phyloP scores from a whole-genome alignment of 495 filamentous ascomycete genomes.

The Articulospora tetracladia region DNA sequence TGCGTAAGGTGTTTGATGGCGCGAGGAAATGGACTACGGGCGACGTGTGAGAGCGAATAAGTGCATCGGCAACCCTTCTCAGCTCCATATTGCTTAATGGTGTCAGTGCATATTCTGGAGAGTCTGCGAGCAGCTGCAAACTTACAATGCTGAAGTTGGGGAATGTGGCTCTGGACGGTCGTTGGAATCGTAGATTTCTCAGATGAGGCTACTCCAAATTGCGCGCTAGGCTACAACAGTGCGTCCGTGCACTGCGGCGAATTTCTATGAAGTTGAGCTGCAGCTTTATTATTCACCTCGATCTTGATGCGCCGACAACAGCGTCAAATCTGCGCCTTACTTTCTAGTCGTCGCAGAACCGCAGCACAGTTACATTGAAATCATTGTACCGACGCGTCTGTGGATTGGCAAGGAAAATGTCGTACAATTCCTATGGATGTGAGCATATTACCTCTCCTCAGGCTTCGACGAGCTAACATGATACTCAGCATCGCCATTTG shows the following conservation, averaged over 20 bases:
- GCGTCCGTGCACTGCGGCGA: constrained; percentile 18
- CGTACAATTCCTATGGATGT: constrained; percentile 84
- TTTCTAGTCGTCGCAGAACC: background rate
- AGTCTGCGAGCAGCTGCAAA: constrained; percentile 8
- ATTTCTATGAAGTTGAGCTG: constrained; percentile 7
- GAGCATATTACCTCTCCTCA: too few relatives aligned
- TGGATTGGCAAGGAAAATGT: constrained; percentile 29
- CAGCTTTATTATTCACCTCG: background rate
- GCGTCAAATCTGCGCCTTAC: background rate
- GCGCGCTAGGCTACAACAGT: constrained; percentile 9
- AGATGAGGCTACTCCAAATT: background rate
- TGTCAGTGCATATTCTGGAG: constrained; percentile 9
- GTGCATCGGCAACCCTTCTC: constrained; percentile 30
- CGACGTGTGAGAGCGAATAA: constrained; percentile 26
- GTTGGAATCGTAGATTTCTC: constrained; percentile 5
- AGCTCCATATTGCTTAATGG: constrained; percentile 32
- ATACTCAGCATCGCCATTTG: constrained; percentile 51
- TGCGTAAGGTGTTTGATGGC: constrained; percentile 19
- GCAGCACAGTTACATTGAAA: background rate
- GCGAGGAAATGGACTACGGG: constrained; percentile 27
- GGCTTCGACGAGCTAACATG: constrained; percentile 9
- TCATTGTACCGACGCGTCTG: constrained; percentile 11
- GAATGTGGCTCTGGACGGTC: constrained; percentile 6
- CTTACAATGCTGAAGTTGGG: constrained; percentile 7
- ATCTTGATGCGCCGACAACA: constrained; percentile 8